Evolutionary conservation across 2,329 filamentous ascomycete genomes (phyloP).

Genomic region (Hypoxylon sp.): DNA sequence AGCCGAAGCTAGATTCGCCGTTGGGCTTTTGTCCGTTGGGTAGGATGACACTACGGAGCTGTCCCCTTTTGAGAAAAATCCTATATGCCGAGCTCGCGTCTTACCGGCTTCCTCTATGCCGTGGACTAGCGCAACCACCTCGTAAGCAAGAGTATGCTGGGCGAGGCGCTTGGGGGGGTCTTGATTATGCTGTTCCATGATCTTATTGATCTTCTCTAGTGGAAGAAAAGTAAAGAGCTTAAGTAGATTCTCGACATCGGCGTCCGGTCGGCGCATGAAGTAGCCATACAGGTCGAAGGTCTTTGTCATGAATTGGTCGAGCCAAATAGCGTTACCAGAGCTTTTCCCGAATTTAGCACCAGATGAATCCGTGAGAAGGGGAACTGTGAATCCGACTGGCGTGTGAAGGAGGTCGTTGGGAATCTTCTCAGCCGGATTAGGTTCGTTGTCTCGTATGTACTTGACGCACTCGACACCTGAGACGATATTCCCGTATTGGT

Average conservation of each 20-base stretch:
- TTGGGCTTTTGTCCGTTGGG: slow-evolving; percentile 46
- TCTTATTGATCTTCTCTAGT: slow-evolving; percentile 72
- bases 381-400: slow-evolving; percentile 90
- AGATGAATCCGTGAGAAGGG: slow-evolving; percentile 85
- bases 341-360: slow-evolving; percentile 96
- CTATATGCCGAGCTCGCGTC: slow-evolving; percentile 70
- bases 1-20: slow-evolving; percentile 62
- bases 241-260: slow-evolving; percentile 84
- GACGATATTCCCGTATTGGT: slow-evolving; percentile 97
- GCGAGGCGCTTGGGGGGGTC: slow-evolving; percentile 81
- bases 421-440: slow-evolving; percentile 60
- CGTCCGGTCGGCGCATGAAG: slow-evolving; percentile 86
- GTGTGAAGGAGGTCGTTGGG: slow-evolving; percentile 63
- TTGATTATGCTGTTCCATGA: slow-evolving; percentile 77
- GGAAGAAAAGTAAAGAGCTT: slow-evolving; percentile 94
- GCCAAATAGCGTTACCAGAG: slow-evolving; percentile 93
- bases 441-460: slow-evolving; percentile 73
- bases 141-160: slow-evolving; percentile 85
- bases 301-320: slow-evolving; percentile 84
- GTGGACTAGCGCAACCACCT: slow-evolving; percentile 86
- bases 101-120: slow-evolving; percentile 74
- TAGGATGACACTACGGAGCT: slow-evolving; percentile 38
- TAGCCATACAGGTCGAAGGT: slow-evolving; percentile 92
- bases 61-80: slow-evolving; percentile 61
- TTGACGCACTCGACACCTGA: slow-evolving; percentile 90